Base-by-base conservation (phyloP, 768 basidiomycete genomes). In the Pisolithus marmoratus region DNA sequence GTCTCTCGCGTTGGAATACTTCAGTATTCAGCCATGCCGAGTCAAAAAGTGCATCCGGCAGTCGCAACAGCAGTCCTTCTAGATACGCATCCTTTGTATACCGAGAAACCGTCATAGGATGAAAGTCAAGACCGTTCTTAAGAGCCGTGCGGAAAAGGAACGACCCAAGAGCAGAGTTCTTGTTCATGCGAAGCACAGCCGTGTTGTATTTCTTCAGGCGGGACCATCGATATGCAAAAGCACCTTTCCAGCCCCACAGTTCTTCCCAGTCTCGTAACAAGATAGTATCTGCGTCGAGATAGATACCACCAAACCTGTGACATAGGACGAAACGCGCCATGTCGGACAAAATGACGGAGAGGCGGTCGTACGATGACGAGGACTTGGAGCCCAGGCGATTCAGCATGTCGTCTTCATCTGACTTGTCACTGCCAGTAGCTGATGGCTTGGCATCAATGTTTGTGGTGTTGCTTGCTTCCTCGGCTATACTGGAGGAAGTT, bases 261-360 rank as follows among this genome's bases (percentile, higher is more conserved):
- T 98, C 95, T 65, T 96, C 94, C 96, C 96, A 99, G 63, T 99
- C 95, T 20, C 96, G 86, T 29, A 99, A 71, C 59, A 99, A 83
- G 57, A 99, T 82, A 8, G 93, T 97, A 65, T 98, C 96, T 9
- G 94, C 94, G 62, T 99, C 95, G 48, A 99, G 83, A 64, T 98
- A 99, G 46, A 94, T 89, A 14, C 95, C 95, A 22, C 96, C 95
- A 62, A 88, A 98, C 20, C 94, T 86, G 68, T 99, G 91, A 55
- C 91, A 94, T n/a, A 99, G 77, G 51, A 98, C 85, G 67, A 98
- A 99, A 22, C 95, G 86, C 17, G 92, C 95, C 87, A 98, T 92
- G 64, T 98, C 95, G 5, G 92, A 94, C 5, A 97, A 73, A 59
- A 96, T 93, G 62, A 95, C 93, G 2, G 91, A 93, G 46, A 97